These are phyloP conservation scores for Grifola frondosa DNA, from an alignment of 1,284 basidiomycete genomes.

Conservation along the genomic window DNA sequence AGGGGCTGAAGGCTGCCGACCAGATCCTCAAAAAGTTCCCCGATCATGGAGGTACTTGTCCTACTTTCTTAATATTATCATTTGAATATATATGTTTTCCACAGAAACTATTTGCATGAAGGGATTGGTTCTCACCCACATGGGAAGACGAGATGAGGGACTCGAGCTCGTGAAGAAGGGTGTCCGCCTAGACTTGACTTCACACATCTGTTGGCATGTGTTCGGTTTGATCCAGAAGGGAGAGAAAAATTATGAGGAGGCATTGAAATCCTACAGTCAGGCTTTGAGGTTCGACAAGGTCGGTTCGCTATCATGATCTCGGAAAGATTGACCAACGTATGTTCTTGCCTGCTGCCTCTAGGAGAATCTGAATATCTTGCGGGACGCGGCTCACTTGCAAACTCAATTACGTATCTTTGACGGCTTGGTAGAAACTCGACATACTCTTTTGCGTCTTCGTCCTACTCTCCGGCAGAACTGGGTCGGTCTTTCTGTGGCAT, in stretches of 20 bases:
- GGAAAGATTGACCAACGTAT: neutral
- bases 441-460: constrained; percentile 78
- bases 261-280: constrained; percentile 80
- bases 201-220: constrained; percentile 98
- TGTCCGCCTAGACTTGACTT: constrained; percentile 84
- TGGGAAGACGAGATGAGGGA: constrained; percentile 84
- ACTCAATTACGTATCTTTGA: constrained; percentile 89
- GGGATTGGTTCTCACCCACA: constrained; percentile 82
- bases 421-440: constrained; percentile 79
- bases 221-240: constrained; percentile 92
- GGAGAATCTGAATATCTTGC: constrained; percentile 93
- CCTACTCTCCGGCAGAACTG: constrained; percentile 89
- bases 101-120: constrained; percentile 94
- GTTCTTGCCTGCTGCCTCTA: constrained; percentile 32
- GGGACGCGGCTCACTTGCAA: constrained; percentile 89
- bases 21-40: constrained; percentile 94
- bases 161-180: constrained; percentile 87
- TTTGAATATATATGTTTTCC: constrained; percentile 16
- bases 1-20: constrained; percentile 91
- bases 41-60: constrained; percentile 83
- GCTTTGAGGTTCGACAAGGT: constrained; percentile 90
- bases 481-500: constrained; percentile 87
- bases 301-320: constrained; percentile 27
- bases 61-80: constrained; percentile 11
- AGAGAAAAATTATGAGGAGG: constrained; percentile 89